phyloP scores from a whole-genome alignment of 768 basidiomycete species.

The Amyloporia xantha region DNA sequence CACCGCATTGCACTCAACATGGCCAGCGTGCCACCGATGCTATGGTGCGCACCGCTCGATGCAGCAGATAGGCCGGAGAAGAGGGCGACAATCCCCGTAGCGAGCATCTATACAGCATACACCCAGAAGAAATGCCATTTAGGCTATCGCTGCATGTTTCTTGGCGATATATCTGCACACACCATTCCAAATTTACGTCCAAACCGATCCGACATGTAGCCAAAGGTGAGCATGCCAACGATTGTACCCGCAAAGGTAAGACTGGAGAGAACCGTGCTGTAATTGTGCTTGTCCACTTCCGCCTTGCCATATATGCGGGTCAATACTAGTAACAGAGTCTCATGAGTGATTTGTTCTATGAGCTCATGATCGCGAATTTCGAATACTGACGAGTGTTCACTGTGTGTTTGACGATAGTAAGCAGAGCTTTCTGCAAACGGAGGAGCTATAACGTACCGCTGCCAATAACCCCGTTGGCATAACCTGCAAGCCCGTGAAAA shows the following conservation, averaged over 20 bases:
- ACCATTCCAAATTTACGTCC: constrained; percentile 91
- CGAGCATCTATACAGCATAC: constrained; percentile 51
- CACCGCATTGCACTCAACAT: constrained; percentile 80
- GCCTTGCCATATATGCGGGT: constrained; percentile 60
- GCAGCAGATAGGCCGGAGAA: constrained; percentile 83
- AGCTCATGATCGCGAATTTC: constrained; percentile 21
- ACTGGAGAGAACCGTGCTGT: constrained; percentile 57
- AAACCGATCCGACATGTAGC: constrained; percentile 79
- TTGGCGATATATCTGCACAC: constrained; percentile 18
- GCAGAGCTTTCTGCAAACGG: neutral
- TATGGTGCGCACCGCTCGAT: constrained; percentile 71
- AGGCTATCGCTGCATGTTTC: neutral
- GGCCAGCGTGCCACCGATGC: constrained; percentile 59
- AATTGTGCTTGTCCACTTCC: constrained; percentile 44
- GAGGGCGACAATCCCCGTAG: constrained; percentile 75
- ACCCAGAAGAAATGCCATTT: neutral
- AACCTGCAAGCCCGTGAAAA: constrained; percentile 40
- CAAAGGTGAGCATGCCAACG: constrained; percentile 80
- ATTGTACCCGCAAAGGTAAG: constrained; percentile 80
- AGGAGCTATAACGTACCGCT: constrained; percentile 43
- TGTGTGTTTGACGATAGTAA: constrained; percentile 22
- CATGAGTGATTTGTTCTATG: constrained; percentile 10
- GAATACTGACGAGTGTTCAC: constrained; percentile 59
- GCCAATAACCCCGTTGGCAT: constrained; percentile 77
- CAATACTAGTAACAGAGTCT: constrained; percentile 41